Percentiles rank a stretch among this genome's conserved stretches.
phyloP scores from a whole-genome alignment of 306 rosid genomes.

The Cyclanthera cordifolia region DNA sequence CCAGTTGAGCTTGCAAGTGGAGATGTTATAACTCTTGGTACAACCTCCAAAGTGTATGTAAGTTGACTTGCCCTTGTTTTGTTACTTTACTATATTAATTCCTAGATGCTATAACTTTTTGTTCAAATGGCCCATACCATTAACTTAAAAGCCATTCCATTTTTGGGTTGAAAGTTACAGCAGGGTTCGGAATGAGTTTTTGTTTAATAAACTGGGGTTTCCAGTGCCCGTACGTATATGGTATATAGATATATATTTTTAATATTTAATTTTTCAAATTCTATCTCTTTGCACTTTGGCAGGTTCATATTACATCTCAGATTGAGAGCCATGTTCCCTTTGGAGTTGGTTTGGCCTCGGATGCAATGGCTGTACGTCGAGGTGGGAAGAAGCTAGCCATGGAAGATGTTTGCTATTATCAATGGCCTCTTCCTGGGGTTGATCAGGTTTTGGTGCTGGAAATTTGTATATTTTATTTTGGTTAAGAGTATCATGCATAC shows the following conservation, averaged over 20 bases:
- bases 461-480: slow-evolving; percentile 3
- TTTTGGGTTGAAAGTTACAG: background rate
- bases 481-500: slow-evolving; percentile 16
- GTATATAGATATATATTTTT: background rate
- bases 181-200: background rate
- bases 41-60: slow-evolving; percentile 67
- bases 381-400: slow-evolving; percentile 84
- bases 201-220: background rate
- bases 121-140: background rate
- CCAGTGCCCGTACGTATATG: too few species aligned
- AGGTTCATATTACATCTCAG: slow-evolving; percentile 67
- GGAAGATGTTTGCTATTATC: slow-evolving; percentile 90
- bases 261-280: background rate
- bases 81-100: background rate
- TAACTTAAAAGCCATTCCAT: background rate
- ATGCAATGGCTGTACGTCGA: slow-evolving; percentile 92
- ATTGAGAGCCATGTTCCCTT: slow-evolving; percentile 49
- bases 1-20: slow-evolving; percentile 63
- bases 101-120: background rate
- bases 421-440: slow-evolving; percentile 92
- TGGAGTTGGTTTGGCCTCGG: slow-evolving; percentile 87
- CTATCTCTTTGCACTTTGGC: slow-evolving; percentile 26
- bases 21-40: slow-evolving; percentile 81
- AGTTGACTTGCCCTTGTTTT: slow-evolving; percentile 24
- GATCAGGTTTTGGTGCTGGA: slow-evolving; percentile 53